Conservation (phyloP, 1,139 yeast species). For the Entelexis paramagnoliae region DNA sequence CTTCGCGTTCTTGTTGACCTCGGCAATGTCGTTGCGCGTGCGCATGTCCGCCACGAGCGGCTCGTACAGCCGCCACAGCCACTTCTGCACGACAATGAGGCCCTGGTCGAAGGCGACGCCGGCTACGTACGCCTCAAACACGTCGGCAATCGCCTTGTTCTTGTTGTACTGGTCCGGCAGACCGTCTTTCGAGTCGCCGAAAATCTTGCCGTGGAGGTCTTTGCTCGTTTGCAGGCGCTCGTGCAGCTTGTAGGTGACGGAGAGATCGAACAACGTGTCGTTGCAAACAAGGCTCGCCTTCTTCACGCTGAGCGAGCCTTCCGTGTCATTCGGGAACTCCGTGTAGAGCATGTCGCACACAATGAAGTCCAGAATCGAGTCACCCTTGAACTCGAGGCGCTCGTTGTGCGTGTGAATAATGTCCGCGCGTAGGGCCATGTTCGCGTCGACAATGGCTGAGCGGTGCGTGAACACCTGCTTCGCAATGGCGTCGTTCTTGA, state of each 20-base stretch:
- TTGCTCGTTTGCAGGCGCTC: constrained; percentile 13
- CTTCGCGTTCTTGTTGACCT: constrained; percentile 52
- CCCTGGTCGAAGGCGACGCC: constrained; percentile 56
- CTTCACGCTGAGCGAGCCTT: constrained; percentile 68
- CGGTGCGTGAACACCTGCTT: constrained; percentile 75
- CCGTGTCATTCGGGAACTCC: constrained; percentile 58
- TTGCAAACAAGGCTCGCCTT: constrained; percentile 69
- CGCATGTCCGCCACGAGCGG: constrained; percentile 40
- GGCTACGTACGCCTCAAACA: constrained; percentile 86
- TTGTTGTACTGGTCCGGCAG: constrained; percentile 11
- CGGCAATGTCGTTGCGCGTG: not conserved
- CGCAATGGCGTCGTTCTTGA: constrained; percentile 47
- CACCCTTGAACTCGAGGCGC: constrained; percentile 87
- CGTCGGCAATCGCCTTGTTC: constrained; percentile 56
- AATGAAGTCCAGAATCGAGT: constrained; percentile 66
- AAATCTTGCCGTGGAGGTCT: constrained; percentile 13
- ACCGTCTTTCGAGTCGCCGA: not conserved
- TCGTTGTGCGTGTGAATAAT: constrained; percentile 66
- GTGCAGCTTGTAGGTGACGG: constrained; percentile 61
- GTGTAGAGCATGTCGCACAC: constrained; percentile 60
- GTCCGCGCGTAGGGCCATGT: constrained; percentile 44
- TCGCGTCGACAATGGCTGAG: constrained; percentile 54
- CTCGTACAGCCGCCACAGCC: constrained; percentile 50
- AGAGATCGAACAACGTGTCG: constrained; percentile 58
- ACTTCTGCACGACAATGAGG: constrained; percentile 41